Conservation (phyloP, 768 basidiomycete genomes). For the Amanita jacksonii region DNA sequence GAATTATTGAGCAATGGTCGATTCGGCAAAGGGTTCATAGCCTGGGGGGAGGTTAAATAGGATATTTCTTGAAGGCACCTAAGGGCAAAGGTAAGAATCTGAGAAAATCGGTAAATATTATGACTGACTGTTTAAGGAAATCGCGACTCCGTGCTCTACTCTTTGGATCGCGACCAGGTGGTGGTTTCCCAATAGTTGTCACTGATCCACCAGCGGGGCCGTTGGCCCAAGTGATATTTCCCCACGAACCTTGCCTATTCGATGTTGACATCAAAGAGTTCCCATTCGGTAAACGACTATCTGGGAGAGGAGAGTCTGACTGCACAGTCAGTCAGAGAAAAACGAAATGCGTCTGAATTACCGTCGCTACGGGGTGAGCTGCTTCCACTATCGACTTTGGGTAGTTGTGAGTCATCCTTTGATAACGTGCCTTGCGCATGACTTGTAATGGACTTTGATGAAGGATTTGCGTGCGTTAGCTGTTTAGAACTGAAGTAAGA, state of each 20-base stretch:
- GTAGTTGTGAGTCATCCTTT: conserved; percentile 65
- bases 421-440: conserved; percentile 44
- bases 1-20: conserved; percentile 66
- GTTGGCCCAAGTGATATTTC: conserved; percentile 38
- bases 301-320: conserved; percentile 67
- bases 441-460: conserved; percentile 54
- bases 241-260: conserved; percentile 50
- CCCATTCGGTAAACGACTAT: conserved; percentile 58
- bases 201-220: conserved; percentile 32
- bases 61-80: conserved; percentile 98
- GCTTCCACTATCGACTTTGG: conserved; percentile 70
- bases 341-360: conserved; percentile 20
- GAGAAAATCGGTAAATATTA: background rate
- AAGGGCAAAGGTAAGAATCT: background rate
- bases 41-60: conserved; percentile 93
- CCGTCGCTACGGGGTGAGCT: conserved; percentile 87
- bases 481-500: conserved; percentile 61
- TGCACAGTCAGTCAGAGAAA: conserved; percentile 8
- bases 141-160: conserved; percentile 90
- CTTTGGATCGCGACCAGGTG: conserved; percentile 87
- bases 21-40: conserved; percentile 93
- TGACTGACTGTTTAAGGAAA: conserved; percentile 88
- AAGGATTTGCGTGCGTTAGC: conserved; percentile 53
- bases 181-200: conserved; percentile 56
- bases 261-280: conserved; percentile 31